Evolutionary conservation across 1,284 basidiomycete genomes (phyloP).

Genomic region (Ganoderma leucocontextum): DNA sequence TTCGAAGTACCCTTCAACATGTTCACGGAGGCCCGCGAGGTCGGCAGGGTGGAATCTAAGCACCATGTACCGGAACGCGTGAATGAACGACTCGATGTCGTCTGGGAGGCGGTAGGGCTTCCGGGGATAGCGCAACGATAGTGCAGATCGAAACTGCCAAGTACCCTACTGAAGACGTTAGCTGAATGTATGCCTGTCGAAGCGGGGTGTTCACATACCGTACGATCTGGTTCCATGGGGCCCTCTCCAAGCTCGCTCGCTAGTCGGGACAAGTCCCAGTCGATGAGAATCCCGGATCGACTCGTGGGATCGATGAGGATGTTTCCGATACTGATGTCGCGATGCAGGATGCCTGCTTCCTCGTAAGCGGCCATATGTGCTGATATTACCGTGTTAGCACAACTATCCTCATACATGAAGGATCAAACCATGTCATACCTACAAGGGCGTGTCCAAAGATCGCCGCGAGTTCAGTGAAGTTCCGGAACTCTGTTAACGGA

Average conservation of each 20-base stretch:
- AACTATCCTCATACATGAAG: not conserved
- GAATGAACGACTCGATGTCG: constrained; percentile 22
- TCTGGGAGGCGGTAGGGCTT: constrained; percentile 17
- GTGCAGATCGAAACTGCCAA: constrained; percentile 21
- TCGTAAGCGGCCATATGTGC: constrained; percentile 10
- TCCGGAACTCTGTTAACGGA: constrained; percentile 4
- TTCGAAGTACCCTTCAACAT: not conserved
- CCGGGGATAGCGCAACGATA: not conserved
- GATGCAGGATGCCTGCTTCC: constrained; percentile 10
- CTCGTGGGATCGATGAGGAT: constrained; percentile 19
- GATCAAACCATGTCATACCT: not conserved
- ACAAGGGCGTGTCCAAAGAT: not conserved
- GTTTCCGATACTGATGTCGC: constrained; percentile 21
- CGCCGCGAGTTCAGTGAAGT: constrained; percentile 1
- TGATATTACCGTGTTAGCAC: not conserved
- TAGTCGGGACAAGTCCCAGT: constrained; percentile 19
- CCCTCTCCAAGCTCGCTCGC: not conserved
- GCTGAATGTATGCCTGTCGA: not conserved
- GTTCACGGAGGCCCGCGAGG: not conserved
- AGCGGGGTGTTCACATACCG: not conserved
- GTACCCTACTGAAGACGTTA: constrained; percentile 5
- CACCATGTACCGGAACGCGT: constrained; percentile 10
- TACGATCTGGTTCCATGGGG: constrained; percentile 2
- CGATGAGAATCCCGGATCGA: constrained; percentile 7
- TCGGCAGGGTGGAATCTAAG: not conserved